Base-by-base conservation (phyloP, 1,284 basidiomycete species). In the Cutaneotrichosporon arboriforme region DNA sequence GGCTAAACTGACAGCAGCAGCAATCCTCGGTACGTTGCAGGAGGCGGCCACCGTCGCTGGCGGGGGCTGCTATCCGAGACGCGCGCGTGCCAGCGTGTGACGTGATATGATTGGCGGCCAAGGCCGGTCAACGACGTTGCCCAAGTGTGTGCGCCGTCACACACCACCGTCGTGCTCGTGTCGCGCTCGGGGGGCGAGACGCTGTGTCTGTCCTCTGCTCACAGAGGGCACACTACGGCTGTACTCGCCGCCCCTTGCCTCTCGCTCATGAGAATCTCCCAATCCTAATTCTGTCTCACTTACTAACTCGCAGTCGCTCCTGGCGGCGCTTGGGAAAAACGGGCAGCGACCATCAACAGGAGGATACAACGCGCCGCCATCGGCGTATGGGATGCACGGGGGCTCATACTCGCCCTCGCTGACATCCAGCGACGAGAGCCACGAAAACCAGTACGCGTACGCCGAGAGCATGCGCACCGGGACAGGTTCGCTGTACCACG, bases 271-370 rank as follows among this genome's bases (percentile, higher is more conserved):
- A 35, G 8, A 22, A 12, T 15, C n/a, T n/a, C n/a, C n/a, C n/a
- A n/a, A n/a, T n/a, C n/a, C n/a, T n/a, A n/a, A n/a, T n/a, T n/a
- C n/a, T n/a, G n/a, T n/a, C n/a, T n/a, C 42, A 9, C 20, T 4
- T 18, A 18, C 37, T 49, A 21, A 52, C 55, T 3, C n/a, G 26
- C 38, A 66, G 65, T 64, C 65, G 15, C 53, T 66, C 12, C 57
- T 66, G 10, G 53, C 55, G 7, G 65, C 65, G 4, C 54, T 66
- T 9, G 59, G 65, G 33, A 64, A 66, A 34, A 52, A 51, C 36
- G 38, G 38, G 12, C 20, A 42, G 8, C 49, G 48, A 26, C 49
- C 56, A 20, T 54, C 55, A 2, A 35, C 46, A 18, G 57, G 49
- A 8, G 52, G 45, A 0, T 55, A 49, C 46, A 37, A 31, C 15